A percentile compares a stretch with the other conserved stretches of the same genome.
These are phyloP conservation scores for Acrasis kona DNA, from an alignment of 78 protist genomes.

Conservation along the genomic window DNA sequence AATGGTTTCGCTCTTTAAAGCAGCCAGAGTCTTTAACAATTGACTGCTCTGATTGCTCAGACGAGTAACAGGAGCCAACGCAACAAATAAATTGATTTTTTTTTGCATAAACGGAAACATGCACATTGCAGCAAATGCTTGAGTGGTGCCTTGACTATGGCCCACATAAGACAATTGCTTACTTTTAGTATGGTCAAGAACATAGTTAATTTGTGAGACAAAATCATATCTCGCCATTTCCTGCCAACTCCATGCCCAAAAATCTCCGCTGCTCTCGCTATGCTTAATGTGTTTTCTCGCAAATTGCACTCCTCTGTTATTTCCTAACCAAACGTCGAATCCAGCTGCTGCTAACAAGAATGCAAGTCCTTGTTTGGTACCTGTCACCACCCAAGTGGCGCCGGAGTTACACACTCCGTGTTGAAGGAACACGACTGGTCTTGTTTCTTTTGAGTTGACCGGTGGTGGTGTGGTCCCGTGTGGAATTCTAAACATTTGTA, in stretches of 20 bases:
- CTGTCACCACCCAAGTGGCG: not conserved
- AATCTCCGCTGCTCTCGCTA: not conserved
- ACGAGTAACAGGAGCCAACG: not conserved
- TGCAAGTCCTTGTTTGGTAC: not conserved
- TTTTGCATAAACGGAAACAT: not conserved
- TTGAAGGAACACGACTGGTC: not conserved
- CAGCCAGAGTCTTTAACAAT: not conserved
- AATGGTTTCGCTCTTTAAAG: not conserved
- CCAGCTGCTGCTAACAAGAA: not conserved
- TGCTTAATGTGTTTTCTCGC: not conserved
- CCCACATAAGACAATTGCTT: not conserved
- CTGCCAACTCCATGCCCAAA: not conserved
- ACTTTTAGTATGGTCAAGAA: not conserved
- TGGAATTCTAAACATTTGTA: not conserved
- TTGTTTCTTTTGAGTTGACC: not conserved
- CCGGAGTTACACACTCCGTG: not conserved
- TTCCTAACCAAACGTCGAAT: not conserved
- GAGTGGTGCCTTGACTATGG: not conserved
- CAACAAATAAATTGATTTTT: not conserved
- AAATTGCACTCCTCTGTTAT: not conserved
- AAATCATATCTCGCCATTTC: not conserved
- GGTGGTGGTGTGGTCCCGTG: no score
- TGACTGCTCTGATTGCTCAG: not conserved
- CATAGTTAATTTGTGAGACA: not conserved
- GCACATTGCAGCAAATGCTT: not conserved